Percentiles rank a stretch among this genome's conserved stretches.
These are phyloP conservation scores for Emergomyces pasteurianus DNA, from an alignment of 2,329 filamentous ascomycete species.

Conservation along the genomic window DNA sequence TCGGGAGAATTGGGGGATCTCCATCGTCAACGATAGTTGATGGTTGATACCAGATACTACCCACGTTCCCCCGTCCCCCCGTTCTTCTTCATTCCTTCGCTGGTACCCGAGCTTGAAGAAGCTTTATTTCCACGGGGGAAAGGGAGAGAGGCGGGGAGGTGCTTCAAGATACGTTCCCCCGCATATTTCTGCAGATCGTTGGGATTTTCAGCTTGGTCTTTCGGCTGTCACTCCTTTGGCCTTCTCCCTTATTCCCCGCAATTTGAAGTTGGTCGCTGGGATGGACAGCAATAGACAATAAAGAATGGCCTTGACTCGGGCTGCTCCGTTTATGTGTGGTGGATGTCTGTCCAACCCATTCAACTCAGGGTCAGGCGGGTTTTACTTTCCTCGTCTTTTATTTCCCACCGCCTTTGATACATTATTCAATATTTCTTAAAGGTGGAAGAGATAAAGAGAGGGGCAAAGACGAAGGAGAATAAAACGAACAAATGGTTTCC, in stretches of 20 bases:
- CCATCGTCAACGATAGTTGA: too few relatives aligned
- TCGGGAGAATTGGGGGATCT: not conserved
- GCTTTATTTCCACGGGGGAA: not conserved
- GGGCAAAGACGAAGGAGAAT: not conserved
- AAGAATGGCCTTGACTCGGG: not conserved
- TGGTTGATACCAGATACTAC: not conserved
- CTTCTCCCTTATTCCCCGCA: not conserved
- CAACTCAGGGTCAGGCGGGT: not conserved
- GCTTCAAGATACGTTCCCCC: not conserved
- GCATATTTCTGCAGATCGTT: not conserved
- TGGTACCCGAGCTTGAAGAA: not conserved
- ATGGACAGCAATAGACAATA: not conserved
- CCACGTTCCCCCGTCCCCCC: not conserved
- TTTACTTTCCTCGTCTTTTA: not conserved
- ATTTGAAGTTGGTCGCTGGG: not conserved
- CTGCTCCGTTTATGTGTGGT: not conserved
- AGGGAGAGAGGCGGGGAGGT: not conserved
- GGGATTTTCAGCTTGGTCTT: not conserved
- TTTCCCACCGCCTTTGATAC: not conserved
- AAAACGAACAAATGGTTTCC: not conserved
- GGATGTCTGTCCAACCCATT: not conserved
- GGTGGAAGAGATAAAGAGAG: not conserved
- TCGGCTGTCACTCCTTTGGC: not conserved
- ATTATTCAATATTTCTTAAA: not conserved
- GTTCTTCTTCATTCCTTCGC: not conserved